Conservation (phyloP, 2,329 filamentous ascomycete species). For the Venturia nashicola region DNA sequence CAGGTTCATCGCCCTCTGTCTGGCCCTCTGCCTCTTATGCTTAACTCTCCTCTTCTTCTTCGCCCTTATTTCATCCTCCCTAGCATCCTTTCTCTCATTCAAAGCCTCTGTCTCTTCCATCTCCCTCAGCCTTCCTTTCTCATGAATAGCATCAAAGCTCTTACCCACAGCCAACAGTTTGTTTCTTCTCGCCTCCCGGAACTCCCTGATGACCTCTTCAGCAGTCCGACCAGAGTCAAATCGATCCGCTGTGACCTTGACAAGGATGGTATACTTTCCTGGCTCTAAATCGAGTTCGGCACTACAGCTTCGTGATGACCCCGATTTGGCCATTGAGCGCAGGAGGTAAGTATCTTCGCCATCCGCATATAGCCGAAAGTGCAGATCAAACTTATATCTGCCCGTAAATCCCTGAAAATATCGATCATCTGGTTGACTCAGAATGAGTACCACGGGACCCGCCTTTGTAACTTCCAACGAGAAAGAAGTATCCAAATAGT, state of each 20-base stretch:
- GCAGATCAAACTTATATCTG: constrained; percentile 40
- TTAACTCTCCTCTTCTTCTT: neutral
- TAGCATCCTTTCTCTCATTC: constrained; percentile 5
- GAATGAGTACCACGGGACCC: constrained; percentile 36
- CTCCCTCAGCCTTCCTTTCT: constrained; percentile 10
- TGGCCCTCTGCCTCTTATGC: constrained; percentile 3
- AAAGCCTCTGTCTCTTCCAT: constrained; percentile 7
- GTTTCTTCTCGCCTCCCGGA: constrained; percentile 4
- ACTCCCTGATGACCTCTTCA: constrained; percentile 10
- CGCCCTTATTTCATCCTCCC: neutral
- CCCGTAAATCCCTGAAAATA: constrained; percentile 40
- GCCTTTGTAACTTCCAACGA: constrained; percentile 31
- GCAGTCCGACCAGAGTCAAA: neutral
- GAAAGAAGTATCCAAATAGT: constrained; percentile 42
- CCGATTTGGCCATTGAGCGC: constrained; percentile 8
- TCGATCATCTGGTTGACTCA: constrained; percentile 39
- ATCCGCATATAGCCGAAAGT: constrained; percentile 30
- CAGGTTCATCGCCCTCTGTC: constrained; percentile 5
- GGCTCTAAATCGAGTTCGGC: constrained; percentile 10
- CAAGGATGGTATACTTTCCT: constrained; percentile 8
- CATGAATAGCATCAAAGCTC: constrained; percentile 10
- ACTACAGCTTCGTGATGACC: constrained; percentile 7
- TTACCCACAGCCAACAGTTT: constrained; percentile 10
- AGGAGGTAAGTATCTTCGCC: constrained; percentile 7
- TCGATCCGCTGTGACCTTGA: constrained; percentile 11